phyloP scores from a whole-genome alignment of 106 monocot genomes.

The Acorus gramineus region DNA sequence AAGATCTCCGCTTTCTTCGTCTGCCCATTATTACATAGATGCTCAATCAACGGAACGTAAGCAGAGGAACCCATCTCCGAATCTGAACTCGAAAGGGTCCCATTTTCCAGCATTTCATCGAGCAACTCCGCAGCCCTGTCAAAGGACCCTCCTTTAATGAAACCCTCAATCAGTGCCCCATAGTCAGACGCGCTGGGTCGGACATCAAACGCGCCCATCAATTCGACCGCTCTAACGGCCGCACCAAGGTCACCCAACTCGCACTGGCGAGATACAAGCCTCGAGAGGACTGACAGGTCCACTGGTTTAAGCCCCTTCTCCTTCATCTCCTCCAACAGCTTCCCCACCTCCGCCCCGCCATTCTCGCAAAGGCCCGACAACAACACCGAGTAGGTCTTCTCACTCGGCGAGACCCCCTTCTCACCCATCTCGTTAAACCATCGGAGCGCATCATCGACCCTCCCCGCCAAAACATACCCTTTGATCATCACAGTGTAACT shows the following conservation, averaged over 20 bases:
- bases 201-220: slow-evolving; percentile 39
- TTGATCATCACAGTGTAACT: slow-evolving; percentile 87
- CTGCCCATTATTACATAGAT: slow-evolving; percentile 41
- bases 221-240: slow-evolving; percentile 41
- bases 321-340: slow-evolving; percentile 61
- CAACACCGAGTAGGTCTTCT: slow-evolving; percentile 66
- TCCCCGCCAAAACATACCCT: slow-evolving; percentile 41
- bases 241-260: slow-evolving; percentile 47
- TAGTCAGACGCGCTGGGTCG: slow-evolving; percentile 38
- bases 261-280: slow-evolving; percentile 50
- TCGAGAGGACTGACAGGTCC: slow-evolving; percentile 59
- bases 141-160: slow-evolving; percentile 47
- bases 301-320: slow-evolving; percentile 52
- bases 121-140: slow-evolving; percentile 44
- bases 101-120: slow-evolving; percentile 64
- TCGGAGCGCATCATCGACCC: slow-evolving; percentile 47
- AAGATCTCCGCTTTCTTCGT: slow-evolving; percentile 72
- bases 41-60: slow-evolving; percentile 70
- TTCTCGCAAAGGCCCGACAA: slow-evolving; percentile 80
- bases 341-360: slow-evolving; percentile 35
- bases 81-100: slow-evolving; percentile 24
- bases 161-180: slow-evolving; percentile 49
- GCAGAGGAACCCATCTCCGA: slow-evolving; percentile 36
- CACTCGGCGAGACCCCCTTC: slow-evolving; percentile 45
- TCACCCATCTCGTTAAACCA: slow-evolving; percentile 50